Evolutionary conservation across 495 filamentous ascomycete species (phyloP), one percentile per base, ranked within the genome.

Genomic region (Penicillium atrosanguineum): DNA sequence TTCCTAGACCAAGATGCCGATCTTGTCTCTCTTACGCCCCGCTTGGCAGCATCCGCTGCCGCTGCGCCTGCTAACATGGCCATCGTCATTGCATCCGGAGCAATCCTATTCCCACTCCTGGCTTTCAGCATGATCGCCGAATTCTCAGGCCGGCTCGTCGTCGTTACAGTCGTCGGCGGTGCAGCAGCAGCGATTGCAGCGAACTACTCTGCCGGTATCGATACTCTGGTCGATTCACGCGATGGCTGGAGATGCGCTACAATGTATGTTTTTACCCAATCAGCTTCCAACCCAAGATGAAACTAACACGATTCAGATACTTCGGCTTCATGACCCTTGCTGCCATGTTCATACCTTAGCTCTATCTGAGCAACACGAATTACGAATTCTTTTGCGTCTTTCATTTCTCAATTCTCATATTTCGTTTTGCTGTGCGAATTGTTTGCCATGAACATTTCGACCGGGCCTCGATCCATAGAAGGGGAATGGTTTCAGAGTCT

Each of bases 1-100:
- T 93, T 92, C 64, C 74, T 95, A 6, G 78, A 88, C 34, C 71
- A 82, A 18, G 63, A 72, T 18, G 73, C 79, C 7, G 90, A 95
- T 58, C 80, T 95, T 5, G 71, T 91, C 25, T 81, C 77, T 18
- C 66, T 88, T 8, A 70, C 68, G 0, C 59, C 74, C 2, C 63
- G 61, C 29, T 21, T 56, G 11, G 57, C 60, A 11, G 44, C 53
- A 5, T 50, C 48, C 20, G 53, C 60, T 1, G 49, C 58, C 12
- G 61, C 64, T 0, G 51, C 68, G 7, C 62, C 71, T 2, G 68
- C 71, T 19, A 73, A 70, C 55, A 71, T 68, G 64, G 62, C 83
- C 8, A 79, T 81, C 8, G 63, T 80, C 47, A 79, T 82, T 21
- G 69, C 83, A 14, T 78, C 82, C 0, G 74, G 79, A 4, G 75